Conservation (phyloP, 2,329 filamentous ascomycete genomes). For the Ophiostoma sp. region DNA sequence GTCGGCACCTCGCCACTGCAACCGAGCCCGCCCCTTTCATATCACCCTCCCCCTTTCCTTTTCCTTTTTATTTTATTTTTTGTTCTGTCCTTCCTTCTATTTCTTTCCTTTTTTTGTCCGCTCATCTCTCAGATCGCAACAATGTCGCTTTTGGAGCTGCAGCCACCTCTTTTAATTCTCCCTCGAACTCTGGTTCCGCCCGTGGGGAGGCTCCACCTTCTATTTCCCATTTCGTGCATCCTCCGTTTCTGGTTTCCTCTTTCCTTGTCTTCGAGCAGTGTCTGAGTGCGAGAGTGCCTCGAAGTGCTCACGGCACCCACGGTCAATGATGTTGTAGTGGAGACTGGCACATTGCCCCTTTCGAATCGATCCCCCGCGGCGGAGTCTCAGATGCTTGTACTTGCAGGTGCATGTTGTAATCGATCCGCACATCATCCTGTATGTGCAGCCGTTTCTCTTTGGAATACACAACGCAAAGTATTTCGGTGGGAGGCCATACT, state of each 20-base stretch:
- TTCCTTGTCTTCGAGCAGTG: neutral
- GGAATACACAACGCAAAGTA: neutral
- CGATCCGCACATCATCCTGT: slow-evolving; percentile 17
- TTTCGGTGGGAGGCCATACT: neutral
- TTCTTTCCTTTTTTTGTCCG: no score
- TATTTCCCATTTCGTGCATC: slow-evolving; percentile 11
- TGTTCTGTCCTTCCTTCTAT: neutral
- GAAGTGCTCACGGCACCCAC: neutral
- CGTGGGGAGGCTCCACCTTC: neutral
- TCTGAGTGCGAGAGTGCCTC: no score
- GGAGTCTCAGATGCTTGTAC: slow-evolving; percentile 11
- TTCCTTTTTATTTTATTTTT: neutral
- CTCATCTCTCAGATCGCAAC: neutral
- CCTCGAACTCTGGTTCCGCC: neutral
- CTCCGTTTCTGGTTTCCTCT: neutral
- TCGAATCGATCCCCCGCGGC: neutral
- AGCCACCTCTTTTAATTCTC: neutral
- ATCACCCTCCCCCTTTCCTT: neutral
- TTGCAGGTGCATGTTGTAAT: neutral
- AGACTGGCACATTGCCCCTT: neutral
- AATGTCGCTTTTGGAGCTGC: neutral
- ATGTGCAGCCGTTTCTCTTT: neutral
- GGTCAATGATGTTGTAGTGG: neutral
- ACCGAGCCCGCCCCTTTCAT: neutral
- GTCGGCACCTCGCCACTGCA: slow-evolving; percentile 10